Evolutionary conservation across 164 flowering plant species (phyloP).

Genomic region (Piper longum): DNA sequence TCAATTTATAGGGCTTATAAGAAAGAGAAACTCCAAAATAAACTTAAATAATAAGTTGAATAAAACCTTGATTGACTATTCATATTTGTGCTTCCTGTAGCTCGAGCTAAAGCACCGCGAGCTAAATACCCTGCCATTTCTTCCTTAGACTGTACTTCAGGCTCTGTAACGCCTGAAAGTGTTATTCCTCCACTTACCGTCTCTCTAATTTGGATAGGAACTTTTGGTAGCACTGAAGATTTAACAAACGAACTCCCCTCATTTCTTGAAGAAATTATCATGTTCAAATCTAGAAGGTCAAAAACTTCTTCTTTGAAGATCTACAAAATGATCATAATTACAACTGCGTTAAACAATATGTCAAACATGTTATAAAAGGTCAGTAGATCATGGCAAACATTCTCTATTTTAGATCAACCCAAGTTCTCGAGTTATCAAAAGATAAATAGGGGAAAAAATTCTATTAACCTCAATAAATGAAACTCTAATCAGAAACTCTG

Average conservation of each 20-base stretch:
- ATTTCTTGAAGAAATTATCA: constrained; percentile 16
- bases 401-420: no score
- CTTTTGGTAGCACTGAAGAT: constrained; percentile 40
- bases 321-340: constrained; percentile 18
- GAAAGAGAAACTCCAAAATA: not conserved
- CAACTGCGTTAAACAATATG: not conserved
- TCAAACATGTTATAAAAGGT: no score
- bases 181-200: constrained; percentile 81
- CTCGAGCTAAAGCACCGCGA: constrained; percentile 77
- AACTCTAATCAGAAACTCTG: constrained; percentile 68
- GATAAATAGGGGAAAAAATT: not conserved
- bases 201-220: constrained; percentile 92
- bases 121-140: constrained; percentile 78
- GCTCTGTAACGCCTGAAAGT: constrained; percentile 87
- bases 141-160: constrained; percentile 70
- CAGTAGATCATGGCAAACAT: no score
- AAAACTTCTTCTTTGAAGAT: constrained; percentile 95
- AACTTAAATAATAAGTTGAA: not conserved
- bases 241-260: constrained; percentile 32
- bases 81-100: constrained; percentile 98
- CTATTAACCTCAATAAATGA: constrained; percentile 84
- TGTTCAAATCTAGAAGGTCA: constrained; percentile 62
- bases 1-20: not conserved
- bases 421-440: no score
- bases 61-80: constrained; percentile 87